Base-by-base conservation (phyloP, 345 rosid species). In the Rhodamnia argentea region DNA sequence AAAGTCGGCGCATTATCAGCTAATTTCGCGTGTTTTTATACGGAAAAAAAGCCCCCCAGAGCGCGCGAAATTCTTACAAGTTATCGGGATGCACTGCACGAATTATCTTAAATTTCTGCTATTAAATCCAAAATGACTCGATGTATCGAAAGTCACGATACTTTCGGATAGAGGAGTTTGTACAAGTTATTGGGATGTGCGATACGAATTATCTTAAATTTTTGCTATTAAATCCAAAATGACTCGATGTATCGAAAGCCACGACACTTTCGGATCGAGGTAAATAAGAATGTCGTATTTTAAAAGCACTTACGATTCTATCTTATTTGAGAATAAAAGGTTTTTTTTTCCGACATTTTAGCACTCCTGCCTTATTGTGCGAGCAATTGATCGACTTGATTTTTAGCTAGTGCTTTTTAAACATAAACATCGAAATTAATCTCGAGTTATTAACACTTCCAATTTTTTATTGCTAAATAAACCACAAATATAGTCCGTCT, bases 91-190 rank as follows among this genome's bases (percentile, higher is more conserved):
- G 3, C 3, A 13, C 1, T 1, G 18, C 32, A 32, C 13, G 11
- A 18, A 0, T 2, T 1, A 32, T 70, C 11, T 70, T 9, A 9
- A 32, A 32, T 64, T 32, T 70, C 3, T 70, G 3, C 10, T 16
- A 3, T 9, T 2, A 18, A 70, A 70, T 64, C 29, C 23, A 0
- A 64, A 7, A 64, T 4, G 12, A 64, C 6, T 64, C 42, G 7
- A 0, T 7, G 15, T 8, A 0, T 4, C 1, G 3, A 70, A 70
- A 32, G 78, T 0, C 37, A 9, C n/a, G n/a, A n/a, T n/a, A n/a
- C n/a, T n/a, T n/a, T n/a, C n/a, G n/a, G n/a, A n/a, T n/a, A n/a
- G n/a, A n/a, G n/a, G n/a, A n/a, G n/a, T n/a, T n/a, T n/a, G n/a
- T 37, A 1, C 23, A 70, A 32, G 26, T 32, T 32, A 18, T 32